Evolutionary conservation across 2,329 filamentous ascomycete species (phyloP).

Genomic region (Didymella keratinophila): DNA sequence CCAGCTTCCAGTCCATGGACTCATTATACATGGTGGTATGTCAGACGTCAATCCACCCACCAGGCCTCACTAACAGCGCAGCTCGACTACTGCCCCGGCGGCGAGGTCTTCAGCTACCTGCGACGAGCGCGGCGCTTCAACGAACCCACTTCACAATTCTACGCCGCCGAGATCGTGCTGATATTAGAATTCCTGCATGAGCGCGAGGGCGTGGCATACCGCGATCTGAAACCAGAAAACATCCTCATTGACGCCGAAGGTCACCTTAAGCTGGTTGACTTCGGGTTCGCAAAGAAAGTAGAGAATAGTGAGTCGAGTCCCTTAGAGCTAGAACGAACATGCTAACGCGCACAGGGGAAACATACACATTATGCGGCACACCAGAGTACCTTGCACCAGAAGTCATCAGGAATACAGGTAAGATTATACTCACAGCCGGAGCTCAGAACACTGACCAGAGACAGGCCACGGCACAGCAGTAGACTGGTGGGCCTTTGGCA

Average conservation of each 20-base stretch:
- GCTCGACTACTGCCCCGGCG: slow-evolving; percentile 82
- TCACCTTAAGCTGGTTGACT: slow-evolving; percentile 84
- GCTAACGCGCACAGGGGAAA: slow-evolving; percentile 63
- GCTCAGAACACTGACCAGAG: slow-evolving; percentile 25
- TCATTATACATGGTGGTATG: slow-evolving; percentile 78
- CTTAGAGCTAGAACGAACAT: not conserved
- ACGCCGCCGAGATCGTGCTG: slow-evolving; percentile 82
- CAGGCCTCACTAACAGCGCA: slow-evolving; percentile 41
- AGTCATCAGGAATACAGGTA: slow-evolving; percentile 82
- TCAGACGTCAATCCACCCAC: slow-evolving; percentile 4
- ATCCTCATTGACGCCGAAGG: slow-evolving; percentile 78
- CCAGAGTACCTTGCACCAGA: slow-evolving; percentile 86
- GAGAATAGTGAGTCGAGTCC: slow-evolving; percentile 59
- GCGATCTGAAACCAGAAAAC: slow-evolving; percentile 85
- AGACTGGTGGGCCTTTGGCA: slow-evolving; percentile 88
- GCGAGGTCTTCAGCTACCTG: slow-evolving; percentile 85
- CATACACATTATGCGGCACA: slow-evolving; percentile 83
- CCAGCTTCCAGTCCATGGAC: slow-evolving; percentile 80
- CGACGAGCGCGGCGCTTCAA: slow-evolving; percentile 80
- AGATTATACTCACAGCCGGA: not conserved
- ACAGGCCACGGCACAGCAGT: slow-evolving; percentile 72
- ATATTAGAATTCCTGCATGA: slow-evolving; percentile 84
- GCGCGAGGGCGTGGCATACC: slow-evolving; percentile 79
- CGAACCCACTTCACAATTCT: slow-evolving; percentile 79
- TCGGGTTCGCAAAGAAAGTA: slow-evolving; percentile 83